Percentiles rank a stretch among this genome's conserved stretches.
phyloP scores from a whole-genome alignment of 1,284 basidiomycete species.

The Cutaneotrichosporon spelunceum region DNA sequence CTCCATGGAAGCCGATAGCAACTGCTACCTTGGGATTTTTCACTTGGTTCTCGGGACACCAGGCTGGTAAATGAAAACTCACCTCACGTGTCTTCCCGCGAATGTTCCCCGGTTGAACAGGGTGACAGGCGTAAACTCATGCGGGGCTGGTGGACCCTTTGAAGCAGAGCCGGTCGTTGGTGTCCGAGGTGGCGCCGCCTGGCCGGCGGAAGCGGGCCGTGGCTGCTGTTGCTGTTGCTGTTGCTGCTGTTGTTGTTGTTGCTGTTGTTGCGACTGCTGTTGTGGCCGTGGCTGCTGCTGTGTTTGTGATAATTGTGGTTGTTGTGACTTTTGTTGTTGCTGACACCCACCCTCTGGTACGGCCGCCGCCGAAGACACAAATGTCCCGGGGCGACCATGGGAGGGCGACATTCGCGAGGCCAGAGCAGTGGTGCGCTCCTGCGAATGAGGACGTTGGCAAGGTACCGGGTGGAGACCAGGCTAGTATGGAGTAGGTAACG shows the following conservation, averaged over 20 bases:
- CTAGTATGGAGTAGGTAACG: not conserved
- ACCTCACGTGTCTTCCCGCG: constrained; percentile 33
- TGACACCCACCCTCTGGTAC: not conserved
- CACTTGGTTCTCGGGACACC: not conserved
- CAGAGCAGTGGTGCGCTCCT: not conserved
- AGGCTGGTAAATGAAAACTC: constrained; percentile 3
- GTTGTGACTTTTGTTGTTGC: not conserved
- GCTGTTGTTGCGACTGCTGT: not conserved
- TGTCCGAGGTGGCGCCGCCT: not conserved
- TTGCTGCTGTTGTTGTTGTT: not conserved
- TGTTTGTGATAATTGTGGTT: no score
- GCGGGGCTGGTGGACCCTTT: not conserved
- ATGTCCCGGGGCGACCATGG: constrained; percentile 1
- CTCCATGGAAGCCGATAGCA: not conserved
- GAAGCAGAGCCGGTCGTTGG: not conserved
- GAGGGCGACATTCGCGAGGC: constrained; percentile 6
- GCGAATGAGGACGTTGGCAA: not conserved
- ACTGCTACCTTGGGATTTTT: not conserved
- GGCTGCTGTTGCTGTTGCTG: not conserved
- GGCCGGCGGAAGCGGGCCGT: not conserved
- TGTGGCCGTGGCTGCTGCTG: not conserved
- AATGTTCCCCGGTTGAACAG: constrained; percentile 25
- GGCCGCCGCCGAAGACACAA: not conserved
- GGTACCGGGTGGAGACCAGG: not conserved
- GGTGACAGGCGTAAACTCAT: constrained; percentile 5